These are phyloP conservation scores for Eutypa lata DNA, from an alignment of 2,329 filamentous ascomycete genomes.

Conservation along the genomic window DNA sequence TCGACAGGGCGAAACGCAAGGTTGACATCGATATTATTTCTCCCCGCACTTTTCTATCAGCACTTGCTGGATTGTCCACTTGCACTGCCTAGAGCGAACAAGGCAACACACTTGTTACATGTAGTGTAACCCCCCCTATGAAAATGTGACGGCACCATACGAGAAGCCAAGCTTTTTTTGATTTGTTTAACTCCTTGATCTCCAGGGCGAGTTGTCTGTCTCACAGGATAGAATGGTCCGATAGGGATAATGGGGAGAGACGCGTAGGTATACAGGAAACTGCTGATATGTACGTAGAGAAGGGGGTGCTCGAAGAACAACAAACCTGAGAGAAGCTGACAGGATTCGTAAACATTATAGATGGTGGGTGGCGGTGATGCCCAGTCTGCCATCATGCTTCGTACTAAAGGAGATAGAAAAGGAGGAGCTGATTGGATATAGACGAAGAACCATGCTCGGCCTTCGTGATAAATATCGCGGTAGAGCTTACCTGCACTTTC, in stretches of 20 bases:
- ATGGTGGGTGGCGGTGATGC: constrained; percentile 7
- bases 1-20: background rate
- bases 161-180: background rate
- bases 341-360: background rate
- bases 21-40: background rate
- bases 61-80: background rate
- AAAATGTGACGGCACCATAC: background rate
- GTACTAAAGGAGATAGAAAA: background rate
- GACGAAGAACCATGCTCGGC: background rate
- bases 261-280: background rate
- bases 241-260: background rate
- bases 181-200: background rate
- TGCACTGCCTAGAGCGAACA: background rate
- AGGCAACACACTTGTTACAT: background rate
- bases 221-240: background rate
- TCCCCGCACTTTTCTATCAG: background rate
- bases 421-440: background rate
- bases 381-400: background rate
- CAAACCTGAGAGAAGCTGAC: background rate
- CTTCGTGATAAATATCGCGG: too few relatives aligned
- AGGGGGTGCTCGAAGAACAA: background rate
- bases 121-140: background rate
- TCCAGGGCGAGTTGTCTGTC: background rate
- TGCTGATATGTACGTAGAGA: background rate
- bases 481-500: background rate